A percentile compares a stretch with the other conserved stretches of the same genome.
phyloP scores from a whole-genome alignment of 1,139 yeast species.

The Eremothecium coryli region DNA sequence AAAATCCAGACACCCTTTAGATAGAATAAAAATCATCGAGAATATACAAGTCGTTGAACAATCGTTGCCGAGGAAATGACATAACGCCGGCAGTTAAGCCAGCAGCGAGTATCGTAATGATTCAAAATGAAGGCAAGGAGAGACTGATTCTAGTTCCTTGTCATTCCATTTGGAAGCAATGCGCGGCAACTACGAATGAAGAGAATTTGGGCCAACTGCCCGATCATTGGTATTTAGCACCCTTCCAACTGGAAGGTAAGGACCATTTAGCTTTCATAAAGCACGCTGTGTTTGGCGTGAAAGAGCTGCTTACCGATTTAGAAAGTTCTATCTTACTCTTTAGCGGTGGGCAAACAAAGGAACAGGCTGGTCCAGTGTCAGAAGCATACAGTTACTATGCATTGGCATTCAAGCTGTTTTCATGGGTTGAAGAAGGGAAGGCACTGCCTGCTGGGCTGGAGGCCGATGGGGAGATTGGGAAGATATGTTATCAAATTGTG shows the following conservation, averaged over 20 bases:
- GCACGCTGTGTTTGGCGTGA: constrained; percentile 40
- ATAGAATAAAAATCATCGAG: no score
- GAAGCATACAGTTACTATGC: constrained; percentile 52
- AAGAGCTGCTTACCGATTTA: constrained; percentile 30
- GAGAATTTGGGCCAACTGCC: constrained; percentile 35
- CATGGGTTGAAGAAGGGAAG: constrained; percentile 8
- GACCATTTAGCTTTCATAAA: constrained; percentile 60
- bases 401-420: constrained; percentile 19
- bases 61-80: constrained; percentile 6
- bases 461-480: constrained; percentile 12
- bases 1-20: background rate
- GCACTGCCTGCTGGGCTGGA: constrained; percentile 10
- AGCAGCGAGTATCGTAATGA: no score
- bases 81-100: no score
- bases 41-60: no score
- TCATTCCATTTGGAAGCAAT: constrained; percentile 52
- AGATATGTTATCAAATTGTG: constrained; percentile 9
- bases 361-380: constrained; percentile 41
- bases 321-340: constrained; percentile 36
- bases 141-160: constrained; percentile 55
- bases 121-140: no score
- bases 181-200: constrained; percentile 14
- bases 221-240: constrained; percentile 54
- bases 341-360: constrained; percentile 70
- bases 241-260: constrained; percentile 59